These are phyloP conservation scores for Lycium barbarum DNA, from an alignment of 257 asterid genomes.

Conservation along the genomic window DNA sequence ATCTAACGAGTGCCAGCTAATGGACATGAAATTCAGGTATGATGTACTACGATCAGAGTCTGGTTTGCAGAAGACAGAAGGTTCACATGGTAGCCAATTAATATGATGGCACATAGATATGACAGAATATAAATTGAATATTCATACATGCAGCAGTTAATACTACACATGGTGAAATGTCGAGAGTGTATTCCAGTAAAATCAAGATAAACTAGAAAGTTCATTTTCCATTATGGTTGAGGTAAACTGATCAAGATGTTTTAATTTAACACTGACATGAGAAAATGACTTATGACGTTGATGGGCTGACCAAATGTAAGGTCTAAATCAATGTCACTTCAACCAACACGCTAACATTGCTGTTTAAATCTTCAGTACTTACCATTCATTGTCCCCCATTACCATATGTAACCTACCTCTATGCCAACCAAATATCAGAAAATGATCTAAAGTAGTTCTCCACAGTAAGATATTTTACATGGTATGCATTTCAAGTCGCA, in stretches of 20 bases:
- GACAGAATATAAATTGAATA: not conserved
- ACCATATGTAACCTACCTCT: not conserved
- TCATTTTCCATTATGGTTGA: constrained; percentile 3
- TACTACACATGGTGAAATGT: not conserved
- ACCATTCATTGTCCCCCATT: not conserved
- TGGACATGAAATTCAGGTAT: not conserved
- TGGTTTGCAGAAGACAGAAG: not conserved
- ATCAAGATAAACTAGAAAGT: constrained; percentile 2
- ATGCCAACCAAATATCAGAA: not conserved
- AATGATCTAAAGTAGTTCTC: not conserved
- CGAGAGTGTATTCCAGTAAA: constrained; percentile 6
- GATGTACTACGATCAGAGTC: not conserved
- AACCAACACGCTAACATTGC: not conserved
- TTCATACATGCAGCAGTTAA: not conserved
- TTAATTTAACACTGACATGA: not conserved
- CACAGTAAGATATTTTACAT: not conserved
- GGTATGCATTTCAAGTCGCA: constrained; percentile 6
- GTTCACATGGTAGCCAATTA: not conserved
- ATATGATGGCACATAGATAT: not conserved
- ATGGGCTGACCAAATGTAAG: constrained; percentile 22
- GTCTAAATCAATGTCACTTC: not conserved
- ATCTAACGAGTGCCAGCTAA: constrained; percentile 2
- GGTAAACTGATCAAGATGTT: constrained; percentile 2
- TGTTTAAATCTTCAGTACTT: not conserved
- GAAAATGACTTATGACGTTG: not conserved